These are phyloP conservation scores for Aegilops tauschii DNA, from an alignment of 176 grass and related monocot species.

Conservation along the genomic window DNA sequence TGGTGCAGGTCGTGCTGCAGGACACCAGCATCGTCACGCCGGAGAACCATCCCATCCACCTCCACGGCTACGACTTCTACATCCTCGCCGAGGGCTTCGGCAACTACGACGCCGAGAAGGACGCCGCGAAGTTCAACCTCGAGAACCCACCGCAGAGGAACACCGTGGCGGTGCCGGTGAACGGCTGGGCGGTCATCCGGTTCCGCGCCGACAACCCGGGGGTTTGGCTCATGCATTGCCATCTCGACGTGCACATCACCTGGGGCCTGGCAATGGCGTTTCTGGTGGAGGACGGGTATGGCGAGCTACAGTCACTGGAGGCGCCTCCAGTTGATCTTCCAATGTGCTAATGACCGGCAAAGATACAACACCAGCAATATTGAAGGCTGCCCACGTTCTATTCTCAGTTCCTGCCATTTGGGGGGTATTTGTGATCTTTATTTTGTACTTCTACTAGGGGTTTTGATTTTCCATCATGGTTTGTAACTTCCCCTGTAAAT, in stretches of 20 bases:
- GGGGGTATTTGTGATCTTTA: not conserved
- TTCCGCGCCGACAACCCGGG: conserved; percentile 78
- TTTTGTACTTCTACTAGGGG: conserved; percentile 17
- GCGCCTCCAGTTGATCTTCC: conserved; percentile 61
- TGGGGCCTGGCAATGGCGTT: conserved; percentile 88
- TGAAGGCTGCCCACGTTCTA: not conserved
- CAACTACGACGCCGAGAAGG: conserved; percentile 59
- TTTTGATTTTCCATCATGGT: conserved; percentile 34
- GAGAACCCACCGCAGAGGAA: conserved; percentile 66
- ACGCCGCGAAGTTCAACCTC: conserved; percentile 69
- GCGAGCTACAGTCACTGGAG: conserved; percentile 44
- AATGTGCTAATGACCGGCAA: conserved; percentile 36
- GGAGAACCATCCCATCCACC: conserved; percentile 80
- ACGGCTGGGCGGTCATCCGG: conserved; percentile 80
- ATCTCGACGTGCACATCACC: conserved; percentile 81
- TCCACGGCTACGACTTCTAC: conserved; percentile 80
- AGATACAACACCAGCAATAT: not conserved
- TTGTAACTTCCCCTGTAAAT: conserved; percentile 35
- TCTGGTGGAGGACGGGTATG: conserved; percentile 66
- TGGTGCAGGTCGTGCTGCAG: conserved; percentile 71
- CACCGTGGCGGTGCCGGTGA: conserved; percentile 66
- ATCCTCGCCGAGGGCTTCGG: conserved; percentile 69
- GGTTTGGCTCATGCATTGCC: conserved; percentile 83
- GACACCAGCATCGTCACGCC: conserved; percentile 67
- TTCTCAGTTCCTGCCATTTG: conserved; percentile 1